Percentiles rank a stretch among this genome's conserved stretches.
Evolutionary conservation across 768 basidiomycete species (phyloP).

Genomic region (Coprinopsis cinerea): DNA sequence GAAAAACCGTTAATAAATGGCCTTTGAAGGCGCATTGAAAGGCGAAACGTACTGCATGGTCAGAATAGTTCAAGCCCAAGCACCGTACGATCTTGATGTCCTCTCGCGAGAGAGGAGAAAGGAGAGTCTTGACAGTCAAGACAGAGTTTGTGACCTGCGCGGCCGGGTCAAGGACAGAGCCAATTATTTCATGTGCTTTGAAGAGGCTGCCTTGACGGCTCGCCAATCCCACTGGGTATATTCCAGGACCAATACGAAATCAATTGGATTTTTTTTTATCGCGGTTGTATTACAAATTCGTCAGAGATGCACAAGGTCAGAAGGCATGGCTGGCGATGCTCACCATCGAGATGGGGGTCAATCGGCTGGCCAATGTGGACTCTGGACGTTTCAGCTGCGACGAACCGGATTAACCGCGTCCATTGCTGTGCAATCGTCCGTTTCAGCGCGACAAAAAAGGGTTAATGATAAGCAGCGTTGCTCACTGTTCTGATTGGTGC

Average conservation of each 20-base stretch:
- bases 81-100: constrained; percentile 69
- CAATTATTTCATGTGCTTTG: constrained; percentile 66
- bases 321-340: neutral
- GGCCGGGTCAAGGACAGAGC: constrained; percentile 60
- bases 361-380: constrained; percentile 78
- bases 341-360: constrained; percentile 60
- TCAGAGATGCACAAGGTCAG: too few relatives aligned
- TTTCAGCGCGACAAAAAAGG: neutral
- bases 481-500: constrained; percentile 53
- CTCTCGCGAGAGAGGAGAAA: constrained; percentile 62
- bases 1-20: constrained; percentile 5
- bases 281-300: too few relatives aligned
- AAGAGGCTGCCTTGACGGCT: constrained; percentile 47
- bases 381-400: constrained; percentile 65
- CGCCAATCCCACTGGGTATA: constrained; percentile 64
- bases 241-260: too few relatives aligned
- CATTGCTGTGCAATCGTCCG: constrained; percentile 44
- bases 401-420: constrained; percentile 78
- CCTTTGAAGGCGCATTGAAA: neutral
- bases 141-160: constrained; percentile 58
- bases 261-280: too few relatives aligned
- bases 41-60: constrained; percentile 63
- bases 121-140: constrained; percentile 65
- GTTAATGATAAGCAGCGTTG: constrained; percentile 2
- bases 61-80: constrained; percentile 78